Base-by-base conservation (phyloP, 140 eudicot species). In the Ambrosia hybrid region DNA sequence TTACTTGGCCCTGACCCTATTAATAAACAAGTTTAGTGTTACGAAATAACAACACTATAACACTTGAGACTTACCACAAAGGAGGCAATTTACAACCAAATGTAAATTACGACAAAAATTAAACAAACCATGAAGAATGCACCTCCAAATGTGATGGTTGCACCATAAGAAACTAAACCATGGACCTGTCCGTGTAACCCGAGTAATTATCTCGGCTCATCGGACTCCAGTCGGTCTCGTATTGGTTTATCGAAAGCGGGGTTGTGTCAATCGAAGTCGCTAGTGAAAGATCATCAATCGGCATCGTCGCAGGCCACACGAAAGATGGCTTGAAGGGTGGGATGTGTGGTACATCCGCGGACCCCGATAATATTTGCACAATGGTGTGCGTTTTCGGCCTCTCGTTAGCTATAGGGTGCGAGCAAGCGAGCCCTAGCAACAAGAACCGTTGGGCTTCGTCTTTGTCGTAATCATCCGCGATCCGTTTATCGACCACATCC, bases 291-390 rank as follows among this genome's bases (percentile, higher is more conserved):
- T 86, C 84, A 9, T 70, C 93, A 0, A 84, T 73, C 1, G 85
- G 83, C 80, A 59, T 80, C 85, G 76, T 73, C 12, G 89, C 77
- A 1, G 95, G 95, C 97, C 97, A 87, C 33, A 90, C 76, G 34
- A 90, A 90, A 9, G 92, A 74, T 1, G 97, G 97, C 82, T 85
- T 90, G 71, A 90, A 85, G 0, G 86, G 92, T 17, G 95, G 97
- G 17, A 90, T 87, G 4, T 9, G 51, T 9, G 97, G 97, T 26
- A 76, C 86, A 0, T 86, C 55, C 39, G 70, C 73, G 6, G 88
- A 58, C 26, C 97, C 97, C 26, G 78, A 73, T 77, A 90, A 60
- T 17, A 90, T 90, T 76, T 90, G 97, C 41, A 83, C 77, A 11
- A 90, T 79, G 3, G 81, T 68, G 51, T 77, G 85, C 0, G 91